These are phyloP conservation scores for Arthrobotrys sphaeroides DNA, from an alignment of 2,329 filamentous ascomycete species.

Conservation along the genomic window DNA sequence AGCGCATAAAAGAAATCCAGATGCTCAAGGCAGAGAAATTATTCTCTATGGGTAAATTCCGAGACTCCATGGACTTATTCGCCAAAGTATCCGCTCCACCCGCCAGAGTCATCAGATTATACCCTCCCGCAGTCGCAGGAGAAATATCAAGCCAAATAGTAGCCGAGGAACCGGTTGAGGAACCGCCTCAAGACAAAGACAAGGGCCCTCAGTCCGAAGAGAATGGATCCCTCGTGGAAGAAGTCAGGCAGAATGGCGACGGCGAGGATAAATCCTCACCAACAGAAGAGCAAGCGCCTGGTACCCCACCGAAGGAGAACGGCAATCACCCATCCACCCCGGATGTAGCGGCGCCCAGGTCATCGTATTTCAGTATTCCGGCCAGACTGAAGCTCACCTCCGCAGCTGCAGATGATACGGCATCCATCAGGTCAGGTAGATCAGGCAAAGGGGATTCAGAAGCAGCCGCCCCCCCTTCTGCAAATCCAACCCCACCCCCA, in stretches of 20 bases:
- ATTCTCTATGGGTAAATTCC: slow-evolving; percentile 83
- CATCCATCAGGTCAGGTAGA: slow-evolving; percentile 38
- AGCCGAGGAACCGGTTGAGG: slow-evolving; percentile 66
- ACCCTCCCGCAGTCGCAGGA: slow-evolving; percentile 83
- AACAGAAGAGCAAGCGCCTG: slow-evolving; percentile 64
- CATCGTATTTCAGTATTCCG: slow-evolving; percentile 40
- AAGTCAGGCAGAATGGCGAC: slow-evolving; percentile 63
- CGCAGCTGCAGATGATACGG: slow-evolving; percentile 17
- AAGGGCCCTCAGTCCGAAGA: slow-evolving; percentile 60
- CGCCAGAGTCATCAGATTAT: slow-evolving; percentile 84
- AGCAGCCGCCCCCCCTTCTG: neutral
- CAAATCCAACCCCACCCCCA: slow-evolving; percentile 21
- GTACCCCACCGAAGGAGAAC: slow-evolving; percentile 46
- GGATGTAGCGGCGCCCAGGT: slow-evolving; percentile 18
- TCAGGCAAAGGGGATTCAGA: slow-evolving; percentile 39
- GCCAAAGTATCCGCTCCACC: slow-evolving; percentile 89
- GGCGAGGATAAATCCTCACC: slow-evolving; percentile 63
- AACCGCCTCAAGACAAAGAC: slow-evolving; percentile 9
- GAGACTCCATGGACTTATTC: slow-evolving; percentile 87
- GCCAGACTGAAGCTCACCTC: slow-evolving; percentile 35
- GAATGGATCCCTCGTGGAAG: slow-evolving; percentile 56
- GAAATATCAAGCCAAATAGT: slow-evolving; percentile 69
- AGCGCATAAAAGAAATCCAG: slow-evolving; percentile 83
- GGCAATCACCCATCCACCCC: slow-evolving; percentile 33
- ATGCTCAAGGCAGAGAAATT: slow-evolving; percentile 88